These are phyloP conservation scores for Phaffia rhodozyma DNA, from an alignment of 1,284 basidiomycete genomes.

Conservation along the genomic window DNA sequence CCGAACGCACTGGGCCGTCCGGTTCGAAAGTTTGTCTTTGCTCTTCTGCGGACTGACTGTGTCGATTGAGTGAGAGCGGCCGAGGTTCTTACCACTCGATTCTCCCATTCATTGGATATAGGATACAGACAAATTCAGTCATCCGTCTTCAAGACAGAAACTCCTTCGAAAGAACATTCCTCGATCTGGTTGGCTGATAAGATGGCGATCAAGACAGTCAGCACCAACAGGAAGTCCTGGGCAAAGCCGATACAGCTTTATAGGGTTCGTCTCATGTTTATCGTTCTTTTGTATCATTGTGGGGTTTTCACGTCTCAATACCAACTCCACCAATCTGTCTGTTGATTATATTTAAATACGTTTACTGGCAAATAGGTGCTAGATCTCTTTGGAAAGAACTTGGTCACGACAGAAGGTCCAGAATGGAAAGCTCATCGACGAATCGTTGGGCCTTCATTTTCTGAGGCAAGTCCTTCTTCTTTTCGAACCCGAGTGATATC, in stretches of 20 bases:
- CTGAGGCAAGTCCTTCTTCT: not conserved
- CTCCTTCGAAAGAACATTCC: not conserved
- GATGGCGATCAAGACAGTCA: not conserved
- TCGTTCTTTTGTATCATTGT: not conserved
- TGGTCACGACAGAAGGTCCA: constrained; percentile 1
- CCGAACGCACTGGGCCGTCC: not conserved
- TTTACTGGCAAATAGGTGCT: not conserved
- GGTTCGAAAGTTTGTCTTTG: not conserved
- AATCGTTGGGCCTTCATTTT: not conserved
- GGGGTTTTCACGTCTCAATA: too few species aligned
- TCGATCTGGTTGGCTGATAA: not conserved
- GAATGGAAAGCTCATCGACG: constrained; percentile 3
- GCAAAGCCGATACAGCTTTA: not conserved
- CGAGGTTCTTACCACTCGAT: too few species aligned
- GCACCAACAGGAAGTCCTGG: not conserved
- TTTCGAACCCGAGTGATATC: too few species aligned
- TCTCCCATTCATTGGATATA: not conserved
- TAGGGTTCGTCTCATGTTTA: not conserved
- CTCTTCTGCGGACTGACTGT: too few species aligned
- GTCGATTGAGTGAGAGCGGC: too few species aligned
- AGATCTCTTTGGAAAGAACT: not conserved
- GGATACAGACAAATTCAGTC: not conserved
- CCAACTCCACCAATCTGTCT: too few species aligned
- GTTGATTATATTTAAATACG: too few species aligned
- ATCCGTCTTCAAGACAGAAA: not conserved